Conservation (phyloP, 306 rosid genomes). For the Dalbergia cochinchinensis region DNA sequence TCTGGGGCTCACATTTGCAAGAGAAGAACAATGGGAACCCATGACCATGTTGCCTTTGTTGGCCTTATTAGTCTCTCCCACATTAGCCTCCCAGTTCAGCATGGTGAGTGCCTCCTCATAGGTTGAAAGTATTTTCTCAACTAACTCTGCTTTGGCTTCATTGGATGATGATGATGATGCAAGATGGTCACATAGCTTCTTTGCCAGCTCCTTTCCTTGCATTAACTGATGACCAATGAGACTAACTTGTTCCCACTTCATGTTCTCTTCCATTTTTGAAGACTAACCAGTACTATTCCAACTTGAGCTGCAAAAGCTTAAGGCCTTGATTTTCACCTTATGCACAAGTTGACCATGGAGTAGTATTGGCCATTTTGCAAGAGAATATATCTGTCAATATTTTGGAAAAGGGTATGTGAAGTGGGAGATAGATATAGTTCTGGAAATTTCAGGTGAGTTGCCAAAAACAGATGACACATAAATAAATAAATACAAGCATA, state of each 20-base stretch:
- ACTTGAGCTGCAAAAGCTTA: background rate
- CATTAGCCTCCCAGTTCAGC: slow-evolving; percentile 40
- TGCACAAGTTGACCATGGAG: background rate
- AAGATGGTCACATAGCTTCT: slow-evolving; percentile 58
- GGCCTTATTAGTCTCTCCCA: background rate
- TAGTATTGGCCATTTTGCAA: slow-evolving; percentile 16
- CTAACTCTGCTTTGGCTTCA: slow-evolving; percentile 51
- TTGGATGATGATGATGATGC: slow-evolving; percentile 47
- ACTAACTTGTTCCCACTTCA: slow-evolving; percentile 52
- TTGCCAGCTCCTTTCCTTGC: slow-evolving; percentile 70
- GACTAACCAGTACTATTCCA: background rate
- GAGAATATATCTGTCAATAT: background rate
- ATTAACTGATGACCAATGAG: slow-evolving; percentile 58
- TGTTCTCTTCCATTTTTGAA: slow-evolving; percentile 51
- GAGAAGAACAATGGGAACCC: slow-evolving; percentile 53
- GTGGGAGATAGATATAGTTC: background rate
- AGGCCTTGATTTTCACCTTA: background rate
- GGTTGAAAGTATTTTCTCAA: slow-evolving; percentile 62
- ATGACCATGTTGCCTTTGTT: slow-evolving; percentile 12
- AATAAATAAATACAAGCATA: background rate
- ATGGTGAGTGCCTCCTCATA: slow-evolving; percentile 65
- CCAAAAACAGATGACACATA: background rate
- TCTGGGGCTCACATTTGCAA: slow-evolving; percentile 53
- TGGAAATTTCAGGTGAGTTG: background rate
- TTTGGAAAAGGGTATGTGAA: slow-evolving; percentile 14